A percentile compares a stretch with the other conserved stretches of the same genome.
Conservation (phyloP, 148 eudicot genomes). For the Vaccinium vitisidaea region DNA sequence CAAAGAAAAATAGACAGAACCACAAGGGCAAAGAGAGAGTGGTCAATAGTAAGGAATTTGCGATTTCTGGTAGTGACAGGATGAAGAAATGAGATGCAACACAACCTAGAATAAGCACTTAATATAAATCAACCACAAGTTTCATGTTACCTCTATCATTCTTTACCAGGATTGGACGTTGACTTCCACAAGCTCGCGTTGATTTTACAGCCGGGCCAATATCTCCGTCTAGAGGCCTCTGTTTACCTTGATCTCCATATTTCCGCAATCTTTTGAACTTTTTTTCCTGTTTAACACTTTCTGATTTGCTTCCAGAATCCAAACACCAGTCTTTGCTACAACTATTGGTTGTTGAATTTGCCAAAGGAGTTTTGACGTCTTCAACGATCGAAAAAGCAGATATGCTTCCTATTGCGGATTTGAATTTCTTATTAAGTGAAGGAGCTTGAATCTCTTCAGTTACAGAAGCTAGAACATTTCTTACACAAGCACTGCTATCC, state of each 20-base stretch:
- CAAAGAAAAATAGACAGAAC: constrained; percentile 10
- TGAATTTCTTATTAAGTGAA: constrained; percentile 13
- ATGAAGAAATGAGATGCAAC: no score
- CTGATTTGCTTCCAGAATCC: constrained; percentile 51
- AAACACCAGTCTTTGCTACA: constrained; percentile 68
- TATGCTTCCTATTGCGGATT: constrained; percentile 13
- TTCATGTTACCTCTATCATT: constrained; percentile 39
- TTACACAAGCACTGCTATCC: constrained; percentile 27
- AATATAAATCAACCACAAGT: constrained; percentile 4
- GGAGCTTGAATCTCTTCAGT: constrained; percentile 33
- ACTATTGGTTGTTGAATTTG: constrained; percentile 45
- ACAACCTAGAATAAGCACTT: not conserved
- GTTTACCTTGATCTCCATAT: constrained; percentile 47
- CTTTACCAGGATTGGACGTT: constrained; percentile 22
- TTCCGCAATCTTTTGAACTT: constrained; percentile 73
- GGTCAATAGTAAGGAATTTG: no score
- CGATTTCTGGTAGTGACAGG: no score
- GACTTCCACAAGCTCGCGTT: constrained; percentile 16
- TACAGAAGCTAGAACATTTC: constrained; percentile 22
- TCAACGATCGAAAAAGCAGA: constrained; percentile 25
- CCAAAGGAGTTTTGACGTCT: constrained; percentile 46
- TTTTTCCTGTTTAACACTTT: constrained; percentile 33
- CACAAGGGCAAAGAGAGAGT: not conserved
- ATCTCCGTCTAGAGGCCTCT: constrained; percentile 22
- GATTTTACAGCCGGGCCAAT: constrained; percentile 18